These are phyloP conservation scores for Candida vartiovaarae DNA, from an alignment of 805 yeast species.

Conservation along the genomic window DNA sequence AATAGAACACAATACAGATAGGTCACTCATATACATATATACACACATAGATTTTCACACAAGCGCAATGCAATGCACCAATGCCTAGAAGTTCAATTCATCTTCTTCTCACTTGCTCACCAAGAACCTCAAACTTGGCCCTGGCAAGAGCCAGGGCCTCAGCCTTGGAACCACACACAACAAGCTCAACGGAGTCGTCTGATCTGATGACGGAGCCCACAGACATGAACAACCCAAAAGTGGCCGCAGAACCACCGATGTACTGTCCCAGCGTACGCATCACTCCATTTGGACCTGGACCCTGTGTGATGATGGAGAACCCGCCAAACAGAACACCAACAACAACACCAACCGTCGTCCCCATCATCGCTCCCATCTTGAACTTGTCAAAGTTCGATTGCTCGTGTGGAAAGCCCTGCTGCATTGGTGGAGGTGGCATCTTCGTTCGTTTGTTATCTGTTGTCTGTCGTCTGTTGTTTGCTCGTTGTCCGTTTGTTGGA, in stretches of 20 bases:
- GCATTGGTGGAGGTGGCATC: constrained; percentile 50
- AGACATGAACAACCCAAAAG: constrained; percentile 94
- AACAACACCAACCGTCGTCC: constrained; percentile 76
- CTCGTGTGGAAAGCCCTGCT: constrained; percentile 47
- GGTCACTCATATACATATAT: no score
- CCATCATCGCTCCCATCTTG: constrained; percentile 99
- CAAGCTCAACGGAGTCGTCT: constrained; percentile 29
- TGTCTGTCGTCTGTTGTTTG: neutral
- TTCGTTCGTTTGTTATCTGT: neutral
- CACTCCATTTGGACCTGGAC: constrained; percentile 98
- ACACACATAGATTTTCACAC: no score
- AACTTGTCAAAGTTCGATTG: constrained; percentile 93
- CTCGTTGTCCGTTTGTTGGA: neutral
- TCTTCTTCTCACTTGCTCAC: constrained; percentile 19
- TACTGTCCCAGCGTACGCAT: constrained; percentile 96
- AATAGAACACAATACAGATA: no score
- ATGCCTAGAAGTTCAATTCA: neutral
- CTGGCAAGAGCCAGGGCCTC: constrained; percentile 35
- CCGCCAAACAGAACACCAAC: constrained; percentile 95
- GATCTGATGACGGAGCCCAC: constrained; percentile 90
- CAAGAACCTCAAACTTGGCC: constrained; percentile 31
- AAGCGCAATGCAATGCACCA: no score
- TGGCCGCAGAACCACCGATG: constrained; percentile 93
- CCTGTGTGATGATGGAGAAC: constrained; percentile 79
- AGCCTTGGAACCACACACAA: constrained; percentile 16